phyloP scores from a whole-genome alignment of 345 rosid genomes.

The Acer campestre region DNA sequence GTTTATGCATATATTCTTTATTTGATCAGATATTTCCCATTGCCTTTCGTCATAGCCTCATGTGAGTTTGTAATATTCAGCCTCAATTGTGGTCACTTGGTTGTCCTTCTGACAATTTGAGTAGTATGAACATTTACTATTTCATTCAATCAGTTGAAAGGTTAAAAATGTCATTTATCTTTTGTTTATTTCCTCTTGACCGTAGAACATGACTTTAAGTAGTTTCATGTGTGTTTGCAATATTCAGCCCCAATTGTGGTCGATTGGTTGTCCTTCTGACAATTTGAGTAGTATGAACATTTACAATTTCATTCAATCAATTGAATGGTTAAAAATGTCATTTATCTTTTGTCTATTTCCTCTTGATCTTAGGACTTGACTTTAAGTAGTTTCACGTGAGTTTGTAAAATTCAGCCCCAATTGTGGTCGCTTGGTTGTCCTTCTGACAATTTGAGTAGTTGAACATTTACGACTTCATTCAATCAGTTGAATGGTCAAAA shows the following conservation, averaged over 20 bases:
- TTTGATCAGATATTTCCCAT: not conserved
- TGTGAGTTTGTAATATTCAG: not conserved
- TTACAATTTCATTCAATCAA: not conserved
- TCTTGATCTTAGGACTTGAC: constrained; percentile 6
- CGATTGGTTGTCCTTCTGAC: not conserved
- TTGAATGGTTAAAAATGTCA: not conserved
- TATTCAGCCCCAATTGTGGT: not conserved
- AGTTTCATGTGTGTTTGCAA: not conserved
- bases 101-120: not conserved
- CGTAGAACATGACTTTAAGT: constrained; percentile 6
- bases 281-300: not conserved
- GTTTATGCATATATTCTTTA: not conserved
- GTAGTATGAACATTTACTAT: not conserved
- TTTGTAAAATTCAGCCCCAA: not conserved
- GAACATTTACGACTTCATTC: not conserved
- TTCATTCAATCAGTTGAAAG: not conserved
- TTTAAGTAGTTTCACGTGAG: constrained; percentile 5
- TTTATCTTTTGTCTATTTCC: not conserved
- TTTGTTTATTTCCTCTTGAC: not conserved
- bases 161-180: not conserved
- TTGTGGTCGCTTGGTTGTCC: not conserved
- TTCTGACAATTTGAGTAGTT: not conserved
- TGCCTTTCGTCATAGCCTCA: not conserved
- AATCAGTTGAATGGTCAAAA: not conserved
- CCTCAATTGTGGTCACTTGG: not conserved